Evolutionary conservation across 306 rosid genomes (phyloP).

Genomic region (Malus sieversii): DNA sequence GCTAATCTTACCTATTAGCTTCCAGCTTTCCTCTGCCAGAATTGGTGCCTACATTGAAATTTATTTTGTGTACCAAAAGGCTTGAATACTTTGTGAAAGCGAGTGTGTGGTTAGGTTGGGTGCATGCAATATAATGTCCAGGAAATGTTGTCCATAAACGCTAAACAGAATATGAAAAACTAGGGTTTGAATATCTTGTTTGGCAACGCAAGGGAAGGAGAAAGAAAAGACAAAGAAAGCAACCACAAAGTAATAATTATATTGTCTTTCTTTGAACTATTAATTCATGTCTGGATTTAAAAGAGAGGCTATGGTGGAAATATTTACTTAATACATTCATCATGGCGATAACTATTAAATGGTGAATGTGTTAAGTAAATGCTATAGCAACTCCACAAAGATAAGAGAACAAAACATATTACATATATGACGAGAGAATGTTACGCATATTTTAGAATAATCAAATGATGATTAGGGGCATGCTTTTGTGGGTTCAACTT

Average conservation of each 20-base stretch:
- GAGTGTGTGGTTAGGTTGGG: background rate
- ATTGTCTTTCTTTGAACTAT: background rate
- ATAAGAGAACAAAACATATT: background rate
- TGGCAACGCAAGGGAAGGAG: background rate
- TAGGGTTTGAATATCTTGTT: background rate
- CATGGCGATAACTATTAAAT: too few species aligned
- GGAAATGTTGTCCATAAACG: background rate
- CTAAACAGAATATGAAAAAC: background rate
- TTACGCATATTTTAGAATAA: background rate
- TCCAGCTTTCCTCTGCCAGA: background rate
- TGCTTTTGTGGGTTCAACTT: background rate
- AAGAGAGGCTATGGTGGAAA: too few species aligned
- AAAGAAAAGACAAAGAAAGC: background rate
- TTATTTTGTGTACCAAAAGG: background rate
- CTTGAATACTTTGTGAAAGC: background rate
- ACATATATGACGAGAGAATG: background rate
- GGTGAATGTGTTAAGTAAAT: too few species aligned
- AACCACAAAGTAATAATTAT: background rate
- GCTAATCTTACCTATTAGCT: background rate
- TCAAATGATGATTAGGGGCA: background rate
- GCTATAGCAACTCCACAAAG: too few species aligned
- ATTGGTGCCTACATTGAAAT: background rate
- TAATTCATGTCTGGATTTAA: background rate
- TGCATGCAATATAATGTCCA: background rate
- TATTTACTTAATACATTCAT: too few species aligned